Conservation (phyloP, 148 eudicot species). For the Fagopyrum esculentum region DNA sequence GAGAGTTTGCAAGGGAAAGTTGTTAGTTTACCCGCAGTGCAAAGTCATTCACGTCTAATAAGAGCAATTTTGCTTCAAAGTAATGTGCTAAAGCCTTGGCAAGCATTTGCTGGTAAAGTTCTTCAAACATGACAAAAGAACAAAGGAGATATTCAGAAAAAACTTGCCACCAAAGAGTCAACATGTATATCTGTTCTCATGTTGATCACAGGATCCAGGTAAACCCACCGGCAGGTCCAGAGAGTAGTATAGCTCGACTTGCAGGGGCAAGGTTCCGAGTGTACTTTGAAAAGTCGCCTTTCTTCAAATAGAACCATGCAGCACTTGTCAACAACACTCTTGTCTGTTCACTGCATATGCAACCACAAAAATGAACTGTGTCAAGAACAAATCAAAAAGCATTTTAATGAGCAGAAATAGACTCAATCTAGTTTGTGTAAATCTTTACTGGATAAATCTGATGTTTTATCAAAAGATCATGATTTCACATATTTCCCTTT, state of each 20-base stretch:
- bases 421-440: background rate
- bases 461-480: background rate
- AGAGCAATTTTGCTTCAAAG: slow-evolving; percentile 73
- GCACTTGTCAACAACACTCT: slow-evolving; percentile 88
- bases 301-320: slow-evolving; percentile 77
- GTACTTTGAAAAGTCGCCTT: slow-evolving; percentile 65
- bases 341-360: slow-evolving; percentile 70
- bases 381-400: background rate
- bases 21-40: slow-evolving; percentile 59
- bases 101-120: slow-evolving; percentile 93
- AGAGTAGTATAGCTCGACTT: slow-evolving; percentile 81
- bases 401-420: background rate
- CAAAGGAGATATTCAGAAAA: background rate
- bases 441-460: background rate
- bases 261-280: slow-evolving; percentile 89
- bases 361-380: background rate
- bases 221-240: slow-evolving; percentile 86
- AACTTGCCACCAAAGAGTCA: background rate
- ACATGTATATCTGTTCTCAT: background rate
- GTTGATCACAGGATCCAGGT: background rate
- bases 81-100: slow-evolving; percentile 89
- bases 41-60: slow-evolving; percentile 77
- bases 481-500: no score
- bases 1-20: background rate
- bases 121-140: slow-evolving; percentile 29